These are phyloP conservation scores for Serendipita indica DNA, from an alignment of 768 basidiomycete species.

Conservation along the genomic window DNA sequence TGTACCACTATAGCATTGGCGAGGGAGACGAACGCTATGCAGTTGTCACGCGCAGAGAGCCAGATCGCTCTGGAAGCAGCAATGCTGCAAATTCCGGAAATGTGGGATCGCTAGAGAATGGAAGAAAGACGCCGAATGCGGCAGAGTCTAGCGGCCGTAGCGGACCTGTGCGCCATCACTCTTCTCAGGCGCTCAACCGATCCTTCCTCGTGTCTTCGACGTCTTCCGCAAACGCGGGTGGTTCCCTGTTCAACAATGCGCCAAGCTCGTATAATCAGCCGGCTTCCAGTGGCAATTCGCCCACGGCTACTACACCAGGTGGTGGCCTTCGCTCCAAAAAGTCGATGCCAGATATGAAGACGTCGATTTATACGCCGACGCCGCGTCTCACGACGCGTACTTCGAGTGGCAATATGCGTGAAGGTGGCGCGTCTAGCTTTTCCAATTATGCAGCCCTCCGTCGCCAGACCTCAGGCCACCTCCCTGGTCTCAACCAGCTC, in stretches of 20 bases:
- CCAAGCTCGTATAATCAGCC: not conserved
- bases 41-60: slow-evolving; percentile 84
- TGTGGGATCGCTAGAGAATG: slow-evolving; percentile 8
- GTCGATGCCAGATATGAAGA: slow-evolving; percentile 97
- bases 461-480: slow-evolving; percentile 17
- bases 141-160: not conserved
- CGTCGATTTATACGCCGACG: slow-evolving; percentile 52
- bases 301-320: slow-evolving; percentile 26
- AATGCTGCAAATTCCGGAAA: not conserved
- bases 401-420: slow-evolving; percentile 79
- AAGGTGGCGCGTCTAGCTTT: slow-evolving; percentile 65
- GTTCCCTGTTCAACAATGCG: slow-evolving; percentile 5
- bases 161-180: slow-evolving; percentile 2
- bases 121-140: not conserved
- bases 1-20: slow-evolving; percentile 87
- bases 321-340: slow-evolving; percentile 76
- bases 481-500: slow-evolving; percentile 54
- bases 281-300: not conserved
- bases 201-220: slow-evolving; percentile 3
- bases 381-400: slow-evolving; percentile 66
- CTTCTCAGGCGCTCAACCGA: slow-evolving; percentile 5
- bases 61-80: slow-evolving; percentile 25
- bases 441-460: slow-evolving; percentile 19
- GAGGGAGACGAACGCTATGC: slow-evolving; percentile 88
- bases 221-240: not conserved